A percentile compares a stretch with the other conserved stretches of the same genome.
phyloP scores from a whole-genome alignment of 768 basidiomycete genomes.

The Pleurotus pulmonarius region DNA sequence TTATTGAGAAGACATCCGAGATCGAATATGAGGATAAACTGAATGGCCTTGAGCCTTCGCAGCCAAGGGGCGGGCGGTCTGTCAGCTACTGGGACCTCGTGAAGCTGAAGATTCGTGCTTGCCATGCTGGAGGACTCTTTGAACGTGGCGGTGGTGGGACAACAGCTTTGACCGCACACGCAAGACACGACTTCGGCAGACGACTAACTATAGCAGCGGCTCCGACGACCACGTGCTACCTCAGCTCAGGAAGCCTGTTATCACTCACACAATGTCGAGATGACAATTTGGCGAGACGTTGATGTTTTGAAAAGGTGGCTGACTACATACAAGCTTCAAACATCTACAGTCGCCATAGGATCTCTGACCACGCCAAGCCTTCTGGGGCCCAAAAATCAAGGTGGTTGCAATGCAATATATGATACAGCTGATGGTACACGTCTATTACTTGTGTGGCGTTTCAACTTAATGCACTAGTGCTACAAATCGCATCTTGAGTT shows the following conservation, averaged over 20 bases:
- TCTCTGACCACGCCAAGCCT: background rate
- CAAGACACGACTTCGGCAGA: too few species aligned
- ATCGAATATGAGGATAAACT: constrained; percentile 58
- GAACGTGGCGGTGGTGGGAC: too few species aligned
- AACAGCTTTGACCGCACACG: too few species aligned
- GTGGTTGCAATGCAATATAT: background rate
- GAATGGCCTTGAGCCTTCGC: constrained; percentile 42
- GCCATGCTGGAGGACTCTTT: constrained; percentile 4
- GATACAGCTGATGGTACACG: background rate
- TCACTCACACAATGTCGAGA: too few species aligned
- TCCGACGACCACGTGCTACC: background rate
- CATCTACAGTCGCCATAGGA: background rate
- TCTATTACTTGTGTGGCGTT: background rate
- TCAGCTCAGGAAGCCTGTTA: background rate
- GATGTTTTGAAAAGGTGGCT: background rate
- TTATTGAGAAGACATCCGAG: constrained; percentile 68
- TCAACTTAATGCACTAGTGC: too few species aligned
- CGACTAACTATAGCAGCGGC: background rate
- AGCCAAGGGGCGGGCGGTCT: constrained; percentile 54
- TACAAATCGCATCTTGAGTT: too few species aligned
- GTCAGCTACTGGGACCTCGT: constrained; percentile 48
- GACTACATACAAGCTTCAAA: background rate
- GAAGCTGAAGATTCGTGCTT: constrained; percentile 12
- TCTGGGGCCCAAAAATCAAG: background rate
- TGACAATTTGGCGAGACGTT: background rate